Evolutionary conservation across 805 yeast species (phyloP), one percentile per base, ranked within the genome.

Genomic region (Candida nonsorbophila): DNA sequence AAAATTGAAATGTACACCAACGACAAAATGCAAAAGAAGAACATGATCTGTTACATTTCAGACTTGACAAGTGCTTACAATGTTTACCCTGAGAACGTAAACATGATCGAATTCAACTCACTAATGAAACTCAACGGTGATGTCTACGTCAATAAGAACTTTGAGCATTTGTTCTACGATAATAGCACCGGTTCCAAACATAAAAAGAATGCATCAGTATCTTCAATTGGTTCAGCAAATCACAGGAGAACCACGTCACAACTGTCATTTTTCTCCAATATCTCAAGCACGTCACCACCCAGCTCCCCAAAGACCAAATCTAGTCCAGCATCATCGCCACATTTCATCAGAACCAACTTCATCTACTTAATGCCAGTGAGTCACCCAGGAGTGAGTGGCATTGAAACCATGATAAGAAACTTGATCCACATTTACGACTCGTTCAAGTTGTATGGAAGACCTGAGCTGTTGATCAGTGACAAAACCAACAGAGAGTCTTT

Each of bases 371-470:
- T 83, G 66, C 92, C 94, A 3, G 76, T 72, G 30, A 49, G 72
- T 15, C 94, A 83, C 52, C 77, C 79, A 3, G 83, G 84, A 22
- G 90, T 83, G 16, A 67, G 72, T 25, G 77, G 79, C 11, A 69
- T 75, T 27, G 92, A 83, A 47, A 83, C 83, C 10, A 76, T 81
- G 75, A 72, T 83, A 24, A 60, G 94, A 36, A 67, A 76, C 44
- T 60, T 79, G 37, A 66, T 83, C 18, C 90, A 86, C 26, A 62
- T 81, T 12, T 70, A 79, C 61, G 84, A 83, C 49, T 65, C 80
- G 3, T 83, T 81, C 55, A 72, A 69, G 45, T 51, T 83, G 26
- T 83, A 83, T 45, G 94, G 94, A 6, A 66, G 92, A 41, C 92
- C 94, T 1, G 60, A 67, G 30, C 76, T 81, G 35, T 68, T 85